Percentiles rank a stretch among this genome's conserved stretches.
Evolutionary conservation across 2,329 filamentous ascomycete genomes (phyloP).

Genomic region (Trichoderma sp.): DNA sequence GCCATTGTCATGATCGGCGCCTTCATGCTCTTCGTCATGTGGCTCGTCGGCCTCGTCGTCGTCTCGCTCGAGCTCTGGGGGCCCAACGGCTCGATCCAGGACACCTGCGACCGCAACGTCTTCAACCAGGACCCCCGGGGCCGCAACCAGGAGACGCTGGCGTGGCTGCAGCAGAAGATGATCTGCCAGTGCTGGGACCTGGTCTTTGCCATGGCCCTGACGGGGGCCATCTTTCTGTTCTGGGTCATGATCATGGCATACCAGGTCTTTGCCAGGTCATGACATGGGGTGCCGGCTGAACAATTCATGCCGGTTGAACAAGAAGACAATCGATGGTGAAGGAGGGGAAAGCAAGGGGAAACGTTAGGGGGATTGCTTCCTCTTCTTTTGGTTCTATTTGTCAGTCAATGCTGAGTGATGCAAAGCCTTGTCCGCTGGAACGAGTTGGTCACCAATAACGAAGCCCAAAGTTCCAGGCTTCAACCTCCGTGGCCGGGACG

Average conservation of each 20-base stretch:
- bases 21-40: constrained; percentile 68
- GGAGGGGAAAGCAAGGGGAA: not conserved
- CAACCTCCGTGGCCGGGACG: not conserved
- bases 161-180: constrained; percentile 64
- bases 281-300: not conserved
- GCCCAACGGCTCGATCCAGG: constrained; percentile 58
- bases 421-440: not conserved
- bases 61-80: constrained; percentile 66
- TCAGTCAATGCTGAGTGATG: not conserved
- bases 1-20: constrained; percentile 65
- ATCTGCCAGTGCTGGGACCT: constrained; percentile 69
- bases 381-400: no score
- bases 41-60: constrained; percentile 66
- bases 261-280: constrained; percentile 59
- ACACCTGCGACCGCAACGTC: constrained; percentile 61
- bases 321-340: not conserved
- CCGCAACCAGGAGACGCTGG: constrained; percentile 57
- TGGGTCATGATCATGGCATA: constrained; percentile 71
- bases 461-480: not conserved
- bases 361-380: not conserved
- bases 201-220: constrained; percentile 63
- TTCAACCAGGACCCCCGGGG: constrained; percentile 55
- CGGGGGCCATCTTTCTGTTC: constrained; percentile 62
- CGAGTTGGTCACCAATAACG: not conserved
- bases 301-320: not conserved